These are phyloP conservation scores for Gymnopus androsaceus DNA, from an alignment of 1,284 basidiomycete species.

Conservation along the genomic window DNA sequence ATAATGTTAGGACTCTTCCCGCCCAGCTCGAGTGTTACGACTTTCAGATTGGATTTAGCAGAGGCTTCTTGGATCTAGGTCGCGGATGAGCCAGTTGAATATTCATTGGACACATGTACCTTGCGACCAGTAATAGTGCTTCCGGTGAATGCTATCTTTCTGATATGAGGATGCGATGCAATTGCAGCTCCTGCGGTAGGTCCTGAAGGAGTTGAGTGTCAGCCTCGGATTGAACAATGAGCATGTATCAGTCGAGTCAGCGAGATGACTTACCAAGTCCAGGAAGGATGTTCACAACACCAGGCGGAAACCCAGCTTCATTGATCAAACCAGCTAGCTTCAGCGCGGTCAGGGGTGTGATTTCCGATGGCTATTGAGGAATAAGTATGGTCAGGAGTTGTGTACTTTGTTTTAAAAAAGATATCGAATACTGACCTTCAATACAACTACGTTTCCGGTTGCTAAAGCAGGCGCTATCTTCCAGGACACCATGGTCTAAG, in stretches of 20 bases:
- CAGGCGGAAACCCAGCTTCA: slow-evolving; percentile 64
- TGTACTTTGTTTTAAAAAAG: too few species aligned
- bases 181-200: slow-evolving; percentile 66
- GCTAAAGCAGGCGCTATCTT: slow-evolving; percentile 85
- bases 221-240: background rate
- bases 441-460: slow-evolving; percentile 75
- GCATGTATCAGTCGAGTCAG: too few species aligned
- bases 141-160: slow-evolving; percentile 51
- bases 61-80: slow-evolving; percentile 67
- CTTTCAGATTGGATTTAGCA: slow-evolving; percentile 66
- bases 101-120: too few species aligned
- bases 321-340: slow-evolving; percentile 47
- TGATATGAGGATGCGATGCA: slow-evolving; percentile 46
- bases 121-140: slow-evolving; percentile 56
- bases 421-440: slow-evolving; percentile 66
- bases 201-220: slow-evolving; percentile 43
- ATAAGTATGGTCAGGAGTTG: too few species aligned
- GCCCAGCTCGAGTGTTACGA: slow-evolving; percentile 81
- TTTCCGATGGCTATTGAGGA: slow-evolving; percentile 68
- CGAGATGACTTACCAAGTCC: slow-evolving; percentile 52
- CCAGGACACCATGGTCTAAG: slow-evolving; percentile 63
- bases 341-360: slow-evolving; percentile 82
- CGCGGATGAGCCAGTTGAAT: too few species aligned
- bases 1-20: slow-evolving; percentile 82
- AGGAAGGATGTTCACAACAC: slow-evolving; percentile 70